phyloP scores from a whole-genome alignment of 2,329 filamentous ascomycete genomes.

The Fusarium duplospermum region DNA sequence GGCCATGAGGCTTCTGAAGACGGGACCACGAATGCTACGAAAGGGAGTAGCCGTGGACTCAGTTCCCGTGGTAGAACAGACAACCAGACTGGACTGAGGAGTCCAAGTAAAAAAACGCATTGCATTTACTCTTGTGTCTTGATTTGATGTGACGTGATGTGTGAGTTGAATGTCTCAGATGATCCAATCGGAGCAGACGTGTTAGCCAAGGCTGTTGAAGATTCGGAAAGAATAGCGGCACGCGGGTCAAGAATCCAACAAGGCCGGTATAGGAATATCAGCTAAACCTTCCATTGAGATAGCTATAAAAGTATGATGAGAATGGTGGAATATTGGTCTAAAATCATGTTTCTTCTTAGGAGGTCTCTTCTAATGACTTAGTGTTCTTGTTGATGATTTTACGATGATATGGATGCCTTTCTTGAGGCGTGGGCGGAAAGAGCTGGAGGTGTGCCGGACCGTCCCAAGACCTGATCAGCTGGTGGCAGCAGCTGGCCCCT shows the following conservation, averaged over 20 bases:
- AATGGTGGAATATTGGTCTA: background rate
- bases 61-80: slow-evolving; percentile 49
- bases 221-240: background rate
- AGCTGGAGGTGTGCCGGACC: background rate
- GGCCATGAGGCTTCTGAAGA: slow-evolving; percentile 45
- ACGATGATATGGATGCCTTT: background rate
- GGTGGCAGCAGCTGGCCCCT: slow-evolving; percentile 1
- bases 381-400: background rate
- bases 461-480: background rate
- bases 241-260: background rate
- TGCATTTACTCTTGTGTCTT: slow-evolving; percentile 32
- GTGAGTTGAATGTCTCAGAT: background rate
- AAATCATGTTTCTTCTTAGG: background rate
- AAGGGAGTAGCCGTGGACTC: slow-evolving; percentile 37
- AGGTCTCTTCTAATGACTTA: background rate
- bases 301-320: background rate
- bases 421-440: background rate
- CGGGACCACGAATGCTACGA: slow-evolving; percentile 41
- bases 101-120: slow-evolving; percentile 49
- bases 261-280: background rate
- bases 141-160: background rate
- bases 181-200: background rate
- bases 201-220: background rate
- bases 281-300: background rate
- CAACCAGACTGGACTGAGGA: slow-evolving; percentile 49